Percentiles rank a stretch among this genome's conserved stretches.
Evolutionary conservation across 2,329 filamentous ascomycete genomes (phyloP).

Genomic region (Colletotrichum siamense): DNA sequence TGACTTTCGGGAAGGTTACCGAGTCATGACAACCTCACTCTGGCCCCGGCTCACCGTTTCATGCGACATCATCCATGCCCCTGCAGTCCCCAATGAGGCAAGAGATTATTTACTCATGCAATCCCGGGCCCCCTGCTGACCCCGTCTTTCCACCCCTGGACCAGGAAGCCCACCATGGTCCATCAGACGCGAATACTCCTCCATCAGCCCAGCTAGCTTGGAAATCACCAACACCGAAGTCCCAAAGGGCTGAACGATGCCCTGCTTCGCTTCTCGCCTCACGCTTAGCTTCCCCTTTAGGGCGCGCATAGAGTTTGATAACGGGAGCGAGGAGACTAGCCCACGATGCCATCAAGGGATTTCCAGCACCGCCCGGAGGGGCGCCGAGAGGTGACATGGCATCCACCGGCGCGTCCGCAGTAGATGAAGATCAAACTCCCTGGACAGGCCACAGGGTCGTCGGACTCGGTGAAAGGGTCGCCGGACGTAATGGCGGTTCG

Average conservation of each 20-base stretch:
- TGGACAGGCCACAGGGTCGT: not conserved
- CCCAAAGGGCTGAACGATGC: slow-evolving; percentile 8
- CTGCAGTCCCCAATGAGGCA: not conserved
- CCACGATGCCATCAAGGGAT: not conserved
- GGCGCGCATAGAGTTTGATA: not conserved
- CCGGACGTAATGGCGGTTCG: not conserved
- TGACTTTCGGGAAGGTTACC: not conserved
- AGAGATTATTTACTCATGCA: not conserved
- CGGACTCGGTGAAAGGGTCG: not conserved
- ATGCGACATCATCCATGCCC: slow-evolving; percentile 5
- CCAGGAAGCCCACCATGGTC: not conserved
- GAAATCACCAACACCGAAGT: not conserved
- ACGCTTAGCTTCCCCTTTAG: not conserved
- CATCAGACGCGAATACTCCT: not conserved
- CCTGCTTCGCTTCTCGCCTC: not conserved
- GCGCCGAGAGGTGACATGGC: slow-evolving; percentile 13
- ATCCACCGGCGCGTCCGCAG: not conserved
- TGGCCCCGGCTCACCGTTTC: slow-evolving; percentile 10
- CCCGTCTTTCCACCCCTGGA: not conserved
- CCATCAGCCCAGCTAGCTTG: slow-evolving; percentile 3
- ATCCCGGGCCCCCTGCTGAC: not conserved
- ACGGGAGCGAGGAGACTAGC: not conserved
- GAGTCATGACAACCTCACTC: slow-evolving; percentile 10
- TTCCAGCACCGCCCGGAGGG: slow-evolving; percentile 10
- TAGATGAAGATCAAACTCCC: slow-evolving; percentile 10